phyloP scores from a whole-genome alignment of 2,329 filamentous ascomycete genomes.

The Colletotrichum falcatum region DNA sequence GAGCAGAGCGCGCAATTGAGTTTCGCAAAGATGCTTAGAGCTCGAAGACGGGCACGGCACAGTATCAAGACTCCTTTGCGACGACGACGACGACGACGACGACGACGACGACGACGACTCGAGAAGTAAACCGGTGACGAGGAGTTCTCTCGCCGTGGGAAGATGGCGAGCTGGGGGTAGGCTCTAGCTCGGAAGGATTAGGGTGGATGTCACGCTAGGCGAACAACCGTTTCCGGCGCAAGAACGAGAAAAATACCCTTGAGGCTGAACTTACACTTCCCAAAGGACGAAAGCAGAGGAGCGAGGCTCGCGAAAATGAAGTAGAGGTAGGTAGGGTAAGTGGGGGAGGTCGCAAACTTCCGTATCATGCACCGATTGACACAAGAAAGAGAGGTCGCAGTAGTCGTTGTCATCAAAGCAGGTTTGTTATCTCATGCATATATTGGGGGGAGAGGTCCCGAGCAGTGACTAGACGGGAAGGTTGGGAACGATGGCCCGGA shows the following conservation, averaged over 20 bases:
- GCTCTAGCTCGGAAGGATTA: not conserved
- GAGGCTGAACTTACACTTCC: not conserved
- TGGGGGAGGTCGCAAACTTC: not conserved
- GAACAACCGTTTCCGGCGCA: constrained; percentile 13
- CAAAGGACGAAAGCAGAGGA: not conserved
- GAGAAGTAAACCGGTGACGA: not conserved
- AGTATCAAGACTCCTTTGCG: not conserved
- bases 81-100: not conserved
- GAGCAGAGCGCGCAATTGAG: not conserved
- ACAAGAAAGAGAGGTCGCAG: not conserved
- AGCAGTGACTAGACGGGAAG: not conserved
- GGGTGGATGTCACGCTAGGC: not conserved
- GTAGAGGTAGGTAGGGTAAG: too few relatives aligned
- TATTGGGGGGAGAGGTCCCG: not conserved
- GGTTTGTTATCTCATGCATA: not conserved
- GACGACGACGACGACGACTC: not conserved
- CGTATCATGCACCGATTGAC: not conserved
- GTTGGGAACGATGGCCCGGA: not conserved
- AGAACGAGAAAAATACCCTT: not conserved
- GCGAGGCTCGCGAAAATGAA: not conserved
- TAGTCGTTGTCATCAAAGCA: not conserved
- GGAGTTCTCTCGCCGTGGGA: not conserved
- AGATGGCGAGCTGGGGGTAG: not conserved
- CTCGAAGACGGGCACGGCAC: not conserved
- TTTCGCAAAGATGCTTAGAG: not conserved